A percentile compares a stretch with the other conserved stretches of the same genome.
Evolutionary conservation across 192 early-diverging fungal species (phyloP).

Genomic region (Gaertneriomyces sp.): DNA sequence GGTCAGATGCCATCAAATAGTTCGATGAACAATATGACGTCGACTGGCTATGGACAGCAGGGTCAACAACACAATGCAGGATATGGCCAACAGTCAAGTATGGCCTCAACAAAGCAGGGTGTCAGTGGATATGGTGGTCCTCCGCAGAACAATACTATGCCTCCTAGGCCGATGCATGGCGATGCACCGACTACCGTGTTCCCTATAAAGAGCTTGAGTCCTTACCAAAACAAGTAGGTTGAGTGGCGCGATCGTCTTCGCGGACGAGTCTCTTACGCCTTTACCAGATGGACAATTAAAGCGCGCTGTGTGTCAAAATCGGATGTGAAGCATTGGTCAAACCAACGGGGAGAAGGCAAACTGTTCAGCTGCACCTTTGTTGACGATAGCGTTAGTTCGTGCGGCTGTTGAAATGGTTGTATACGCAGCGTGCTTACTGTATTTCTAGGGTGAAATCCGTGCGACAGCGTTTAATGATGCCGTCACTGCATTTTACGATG

Average conservation of each 20-base stretch:
- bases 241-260: neutral
- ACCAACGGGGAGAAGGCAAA: constrained; percentile 71
- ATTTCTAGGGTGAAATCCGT: constrained; percentile 83
- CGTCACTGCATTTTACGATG: constrained; percentile 70
- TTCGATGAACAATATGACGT: too few species aligned
- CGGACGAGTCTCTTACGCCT: neutral
- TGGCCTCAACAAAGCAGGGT: constrained; percentile 19
- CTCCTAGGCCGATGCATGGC: constrained; percentile 6
- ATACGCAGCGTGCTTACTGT: neutral
- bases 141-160: constrained; percentile 30
- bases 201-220: constrained; percentile 73
- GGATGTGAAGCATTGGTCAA: constrained; percentile 76
- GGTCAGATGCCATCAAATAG: neutral
- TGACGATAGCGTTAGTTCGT: constrained; percentile 73
- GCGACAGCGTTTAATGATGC: constrained; percentile 91
- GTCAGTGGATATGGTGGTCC: constrained; percentile 10
- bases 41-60: constrained; percentile 15
- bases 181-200: constrained; percentile 38
- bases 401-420: neutral
- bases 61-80: constrained; percentile 17
- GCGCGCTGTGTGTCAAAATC: constrained; percentile 85
- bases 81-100: constrained; percentile 14
- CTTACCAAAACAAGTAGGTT: constrained; percentile 78
- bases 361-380: constrained; percentile 85
- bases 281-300: constrained; percentile 83